Evolutionary conservation across 2,329 filamentous ascomycete species (phyloP), one percentile per base, ranked within the genome.

Genomic region (Venturia aucupariae): DNA sequence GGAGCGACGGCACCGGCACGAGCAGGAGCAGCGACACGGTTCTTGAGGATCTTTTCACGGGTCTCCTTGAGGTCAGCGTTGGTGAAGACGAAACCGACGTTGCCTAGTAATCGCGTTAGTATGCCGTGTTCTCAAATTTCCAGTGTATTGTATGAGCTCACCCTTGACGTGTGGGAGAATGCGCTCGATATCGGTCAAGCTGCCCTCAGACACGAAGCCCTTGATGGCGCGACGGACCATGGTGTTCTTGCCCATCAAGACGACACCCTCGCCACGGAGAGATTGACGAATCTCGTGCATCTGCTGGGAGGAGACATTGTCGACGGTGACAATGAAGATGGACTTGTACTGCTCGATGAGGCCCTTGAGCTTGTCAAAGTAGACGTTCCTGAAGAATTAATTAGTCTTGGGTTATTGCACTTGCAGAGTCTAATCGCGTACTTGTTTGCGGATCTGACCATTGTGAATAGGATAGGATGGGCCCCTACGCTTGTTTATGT

Each of bases 71-170:
- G 87, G 72, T 99, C 94, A 69, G 75, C 80, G 84, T 97, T 99
- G 87, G 94, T 99, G 90, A 99, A 99, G 82, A 99, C 92, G 85
- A 99, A 96, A 77, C 94, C 94, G 77, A 99, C 88, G 82, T 99
- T 99, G 79, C 94, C 81, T 82, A 67, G 60, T 54, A 41, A 19
- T 39, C 65, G 68, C 72, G 60, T 62, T 65, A 60, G 22, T 35
- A 63, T 38, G 41, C 24, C 42, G 54, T 15, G 10, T 42, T 30
- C 30, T n/a, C 5, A 22, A 13, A n/a, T 2, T 30, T 24, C n/a
- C 11, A 60, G 11, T 8, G 27, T n/a, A 35, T 44, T 15, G 11
- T 46, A 0, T 11, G 24, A 41, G 15, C 71, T 67, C 69, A 84
- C 83, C 94, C 84, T 87, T 92, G 83, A 99, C 90, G 83, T 88